Base-by-base conservation (phyloP, 1,284 basidiomycete species). In the Trametes sp. region DNA sequence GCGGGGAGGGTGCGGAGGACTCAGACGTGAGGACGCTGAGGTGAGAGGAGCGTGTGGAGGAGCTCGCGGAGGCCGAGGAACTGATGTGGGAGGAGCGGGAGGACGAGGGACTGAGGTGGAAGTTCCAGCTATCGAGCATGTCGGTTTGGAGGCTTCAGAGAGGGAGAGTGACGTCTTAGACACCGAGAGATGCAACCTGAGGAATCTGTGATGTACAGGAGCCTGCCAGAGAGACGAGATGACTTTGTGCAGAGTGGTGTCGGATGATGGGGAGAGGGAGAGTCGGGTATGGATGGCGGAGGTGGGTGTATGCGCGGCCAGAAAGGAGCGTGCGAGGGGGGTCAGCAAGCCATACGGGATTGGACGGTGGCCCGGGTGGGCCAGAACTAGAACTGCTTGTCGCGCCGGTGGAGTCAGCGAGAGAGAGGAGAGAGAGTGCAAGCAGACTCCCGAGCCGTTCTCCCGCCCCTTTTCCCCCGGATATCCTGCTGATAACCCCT, bases 1-100 rank as follows among this genome's bases (percentile, higher is more conserved):
- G 68, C 3, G 72, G 73, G 7, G 71, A 73, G 16, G 72, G 68
- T 1, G 68, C 57, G 11, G 73, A 73, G 19, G 73, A 73, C 19
- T 70, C 60, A 4, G 69, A 67, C 9, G 73, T 71, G 51, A 73
- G 69, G 24, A 73, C 65, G 60, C 71, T 73, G 26, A 74, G 63
- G 50, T 74, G 74, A 16, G 74, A 74, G 9, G 66, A 73, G 46
- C 72, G 70, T 2, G 71, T 69, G 1, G 69, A 70, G 33, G 70
- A 69, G 54, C 65, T 67, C 33, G 45, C 24, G 13, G 69, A 64
- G 31, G 31, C 31, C 11, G 11, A 11, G 6, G 31, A 33, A 59
- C 71, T 73, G 26, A 74, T 61, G 50, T 74, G 74, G n/a, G 74
- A 74, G 7, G 66, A 73, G 46, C 72, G 70, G 23, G 72, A 72